Percentiles rank a stretch among this genome's conserved stretches.
phyloP scores from a whole-genome alignment of 768 basidiomycete species.

The Multifurca ochricompacta region DNA sequence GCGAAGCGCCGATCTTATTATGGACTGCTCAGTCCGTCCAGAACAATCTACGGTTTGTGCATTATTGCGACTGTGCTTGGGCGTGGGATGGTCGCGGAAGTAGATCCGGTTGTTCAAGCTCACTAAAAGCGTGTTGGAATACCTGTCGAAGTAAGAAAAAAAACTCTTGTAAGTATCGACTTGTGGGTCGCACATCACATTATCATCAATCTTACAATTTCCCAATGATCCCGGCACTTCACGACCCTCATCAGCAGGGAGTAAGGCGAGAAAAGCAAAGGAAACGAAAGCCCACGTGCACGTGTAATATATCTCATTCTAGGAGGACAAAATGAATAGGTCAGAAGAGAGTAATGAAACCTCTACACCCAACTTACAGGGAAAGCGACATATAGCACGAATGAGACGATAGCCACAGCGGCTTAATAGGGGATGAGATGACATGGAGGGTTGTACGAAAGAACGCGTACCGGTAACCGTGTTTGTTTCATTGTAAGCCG shows the following conservation, averaged over 20 bases:
- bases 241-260: neutral
- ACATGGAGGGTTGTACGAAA: neutral
- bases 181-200: neutral
- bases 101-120: slow-evolving; percentile 23
- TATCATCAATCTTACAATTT: slow-evolving; percentile 18
- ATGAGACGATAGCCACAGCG: neutral
- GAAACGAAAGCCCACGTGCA: slow-evolving; percentile 3
- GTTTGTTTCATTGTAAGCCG: slow-evolving; percentile 26
- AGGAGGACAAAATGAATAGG: neutral
- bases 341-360: neutral
- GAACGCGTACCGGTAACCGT: slow-evolving; percentile 16
- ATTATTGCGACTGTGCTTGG: neutral
- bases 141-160: no score
- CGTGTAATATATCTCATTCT: slow-evolving; percentile 15
- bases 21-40: neutral
- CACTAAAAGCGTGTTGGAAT: slow-evolving; percentile 25
- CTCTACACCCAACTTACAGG: neutral
- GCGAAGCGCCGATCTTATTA: neutral
- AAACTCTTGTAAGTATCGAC: neutral
- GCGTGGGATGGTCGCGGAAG: slow-evolving; percentile 5
- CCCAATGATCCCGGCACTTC: slow-evolving; percentile 21
- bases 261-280: neutral
- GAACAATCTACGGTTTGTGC: no score
- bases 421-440: slow-evolving; percentile 1
- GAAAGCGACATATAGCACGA: slow-evolving; percentile 3